Base-by-base conservation (phyloP, 2,329 filamentous ascomycete species). In the Dactylella cylindrospora region DNA sequence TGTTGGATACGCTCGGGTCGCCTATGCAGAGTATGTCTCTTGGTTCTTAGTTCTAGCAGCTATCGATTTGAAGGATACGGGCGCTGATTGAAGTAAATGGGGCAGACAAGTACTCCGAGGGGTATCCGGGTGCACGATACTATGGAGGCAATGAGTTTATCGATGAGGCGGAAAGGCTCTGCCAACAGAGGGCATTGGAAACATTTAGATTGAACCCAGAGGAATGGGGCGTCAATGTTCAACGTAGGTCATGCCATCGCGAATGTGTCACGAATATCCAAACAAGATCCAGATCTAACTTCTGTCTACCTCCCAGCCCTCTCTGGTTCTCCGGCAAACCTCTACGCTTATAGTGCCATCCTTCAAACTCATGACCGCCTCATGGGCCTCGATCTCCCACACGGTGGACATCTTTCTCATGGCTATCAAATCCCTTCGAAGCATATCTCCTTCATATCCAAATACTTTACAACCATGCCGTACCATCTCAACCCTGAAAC, bases 101-200 rank as follows among this genome's bases (percentile, higher is more conserved):
- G 22, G 13, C 29, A 64, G 59, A 64, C 76, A 97, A 98, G 74
- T 98, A 98, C 77, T 97, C 93, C 0, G 93, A 98, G 75, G 93
- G 93, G 45, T 98, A 98, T 70, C 93, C 91, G 25, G 93, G 93
- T 53, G 91, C 91, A 64, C 81, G 91, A 72, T 97, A 97, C 77
- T 97, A 97, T 72, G 91, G 91, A 49, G 91, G 91, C 66, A 97
- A 97, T 74, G 87, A 96, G 75, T 90, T 90, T 74, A 97, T 97
- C 70, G 91, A 97, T 71, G 82, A 89, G 70, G 83, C 91, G 4
- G 91, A 97, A 77, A 79, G 85, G 39, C 78, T 95, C 40, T 97
- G 91, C 75, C 93, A 97, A 76, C 80, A 88, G 72, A 84, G 91
- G 70, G 93, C 93, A 13, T 78, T 97, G 9, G 83, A 95, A 75